Evolutionary conservation across 305 asterid genomes (phyloP).

Genomic region (Fraxinus angustifolia): DNA sequence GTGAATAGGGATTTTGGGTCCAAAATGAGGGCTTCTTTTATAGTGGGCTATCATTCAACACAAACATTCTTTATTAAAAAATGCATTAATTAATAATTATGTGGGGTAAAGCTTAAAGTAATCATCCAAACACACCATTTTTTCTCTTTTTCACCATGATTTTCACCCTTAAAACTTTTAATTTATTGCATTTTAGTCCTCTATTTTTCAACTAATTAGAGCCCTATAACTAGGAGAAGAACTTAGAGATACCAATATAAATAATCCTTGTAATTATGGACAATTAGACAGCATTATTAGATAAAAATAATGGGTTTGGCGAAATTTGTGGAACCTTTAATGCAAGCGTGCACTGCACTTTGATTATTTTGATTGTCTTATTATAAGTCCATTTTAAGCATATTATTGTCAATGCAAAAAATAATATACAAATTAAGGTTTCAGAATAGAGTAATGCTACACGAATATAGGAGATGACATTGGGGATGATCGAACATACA

Average conservation of each 20-base stretch:
- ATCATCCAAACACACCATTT: conserved; percentile 8
- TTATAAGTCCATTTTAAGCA: background rate
- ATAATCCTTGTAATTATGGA: conserved; percentile 31
- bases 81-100: conserved; percentile 2
- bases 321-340: conserved; percentile 45
- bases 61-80: conserved; percentile 25
- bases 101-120: conserved; percentile 31
- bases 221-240: conserved; percentile 19
- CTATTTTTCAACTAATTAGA: background rate
- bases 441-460: background rate
- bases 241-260: conserved; percentile 16
- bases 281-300: conserved; percentile 50
- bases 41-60: conserved; percentile 34
- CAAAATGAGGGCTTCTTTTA: conserved; percentile 43
- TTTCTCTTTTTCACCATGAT: conserved; percentile 7
- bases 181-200: conserved; percentile 8
- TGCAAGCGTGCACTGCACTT: conserved; percentile 41
- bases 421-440: background rate
- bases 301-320: conserved; percentile 31
- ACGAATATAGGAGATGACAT: too few relatives aligned
- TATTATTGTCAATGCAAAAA: background rate
- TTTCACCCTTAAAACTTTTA: conserved; percentile 12
- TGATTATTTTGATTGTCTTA: conserved; percentile 23
- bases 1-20: conserved; percentile 35
- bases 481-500: too few relatives aligned